Evolutionary conservation across 768 basidiomycete genomes (phyloP), one percentile per base, ranked within the genome.

Genomic region (Jaapia argillacea): DNA sequence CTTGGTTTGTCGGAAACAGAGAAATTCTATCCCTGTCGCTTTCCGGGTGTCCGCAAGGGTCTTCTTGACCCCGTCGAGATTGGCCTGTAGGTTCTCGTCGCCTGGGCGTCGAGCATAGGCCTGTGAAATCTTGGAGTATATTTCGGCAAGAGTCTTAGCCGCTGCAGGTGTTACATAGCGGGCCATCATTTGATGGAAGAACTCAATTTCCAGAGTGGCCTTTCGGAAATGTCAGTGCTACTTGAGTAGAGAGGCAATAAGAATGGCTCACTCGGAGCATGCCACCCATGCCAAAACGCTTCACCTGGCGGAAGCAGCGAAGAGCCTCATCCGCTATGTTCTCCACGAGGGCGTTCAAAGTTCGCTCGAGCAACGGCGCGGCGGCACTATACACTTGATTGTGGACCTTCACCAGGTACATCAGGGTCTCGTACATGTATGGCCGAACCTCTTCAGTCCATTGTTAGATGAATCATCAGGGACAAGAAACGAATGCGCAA

Each of bases 201-300:
- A 98, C 65, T 98, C 96, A 51, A 98, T 96, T 62, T 98, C 94
- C 22, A 99, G 80, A 4, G 96, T 98, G 12, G 96, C 96, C 92
- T 97, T 35, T 45, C 20, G 28, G 25, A 7, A 24, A 10, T 47
- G n/a, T 5, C 25, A 6, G 3, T 22, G 6, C 4, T 13, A 14
- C 16, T 24, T 24, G 35, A 16, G 31, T 7, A 35, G 27, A 27
- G 14, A 14, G 27, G 10, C 33, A 25, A 23, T 37, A 28, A 22
- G 18, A 25, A 28, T 23, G 22, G 70, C 84, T 46, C 58, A 96
- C 93, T 39, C 89, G 79, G 36, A 99, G 72, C 96, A 98, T 98
- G 6, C 96, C 96, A 24, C 96, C 96, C 83, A 97, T 96, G 14
- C 93, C 92, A 56, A 96, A 97, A 40, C 82, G 75, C 54, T 82